These are phyloP conservation scores for Trichophyton simii DNA, from an alignment of 2,329 filamentous ascomycete species.

Conservation along the genomic window DNA sequence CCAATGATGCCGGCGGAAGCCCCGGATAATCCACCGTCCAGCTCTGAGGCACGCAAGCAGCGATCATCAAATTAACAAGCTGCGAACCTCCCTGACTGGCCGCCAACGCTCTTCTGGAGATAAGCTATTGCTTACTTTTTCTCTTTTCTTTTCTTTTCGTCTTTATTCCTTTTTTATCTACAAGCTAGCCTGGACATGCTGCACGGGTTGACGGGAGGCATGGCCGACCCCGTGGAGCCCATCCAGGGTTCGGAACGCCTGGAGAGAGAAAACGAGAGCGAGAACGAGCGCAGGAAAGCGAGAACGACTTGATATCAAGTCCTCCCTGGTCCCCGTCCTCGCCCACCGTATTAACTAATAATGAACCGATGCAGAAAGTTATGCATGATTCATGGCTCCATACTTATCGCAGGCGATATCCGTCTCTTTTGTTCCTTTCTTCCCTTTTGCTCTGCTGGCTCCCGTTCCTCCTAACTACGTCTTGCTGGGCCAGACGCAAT, in stretches of 20 bases:
- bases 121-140: too few species aligned
- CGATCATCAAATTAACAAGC: background rate
- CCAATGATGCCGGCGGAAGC: background rate
- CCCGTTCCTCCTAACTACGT: background rate
- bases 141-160: too few species aligned
- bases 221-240: background rate
- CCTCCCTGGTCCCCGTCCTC: background rate
- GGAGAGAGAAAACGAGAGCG: slow-evolving; percentile 15
- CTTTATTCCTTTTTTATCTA: too few species aligned
- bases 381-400: background rate
- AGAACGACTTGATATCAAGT: background rate
- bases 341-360: background rate
- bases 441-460: background rate
- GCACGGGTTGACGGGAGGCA: background rate
- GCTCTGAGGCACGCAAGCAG: background rate
- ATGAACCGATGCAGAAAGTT: background rate
- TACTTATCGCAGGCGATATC: background rate
- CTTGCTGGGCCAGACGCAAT: background rate
- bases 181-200: background rate
- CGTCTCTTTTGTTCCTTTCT: slow-evolving; percentile 4
- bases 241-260: background rate
- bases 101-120: background rate
- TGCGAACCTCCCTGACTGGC: background rate
- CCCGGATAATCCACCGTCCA: background rate
- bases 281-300: slow-evolving; percentile 7